Conservation (phyloP, 176 grass and related monocot species). For the Guadua angustifolia region DNA sequence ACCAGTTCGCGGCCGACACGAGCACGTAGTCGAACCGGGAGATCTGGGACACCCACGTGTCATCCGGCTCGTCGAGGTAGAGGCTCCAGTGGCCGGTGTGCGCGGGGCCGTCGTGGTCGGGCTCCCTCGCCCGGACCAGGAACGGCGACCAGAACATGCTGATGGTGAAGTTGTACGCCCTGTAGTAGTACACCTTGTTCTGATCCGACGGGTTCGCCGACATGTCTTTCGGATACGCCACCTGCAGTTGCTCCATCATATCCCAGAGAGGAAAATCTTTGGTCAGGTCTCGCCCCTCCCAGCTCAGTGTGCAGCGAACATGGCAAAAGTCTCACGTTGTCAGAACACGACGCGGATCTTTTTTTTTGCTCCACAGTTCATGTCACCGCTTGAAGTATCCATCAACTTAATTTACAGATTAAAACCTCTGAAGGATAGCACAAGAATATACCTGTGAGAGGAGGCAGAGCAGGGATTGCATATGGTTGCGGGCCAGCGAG, state of each 20-base stretch:
- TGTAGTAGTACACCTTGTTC: slow-evolving; percentile 65
- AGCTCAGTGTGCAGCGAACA: neutral
- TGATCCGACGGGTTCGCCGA: slow-evolving; percentile 50
- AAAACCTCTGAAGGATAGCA: neutral
- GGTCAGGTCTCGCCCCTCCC: neutral
- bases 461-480: slow-evolving; percentile 67
- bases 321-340: neutral
- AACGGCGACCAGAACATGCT: slow-evolving; percentile 89
- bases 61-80: slow-evolving; percentile 75
- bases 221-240: slow-evolving; percentile 52
- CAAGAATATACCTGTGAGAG: slow-evolving; percentile 47
- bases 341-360: neutral
- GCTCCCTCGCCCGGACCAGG: slow-evolving; percentile 57
- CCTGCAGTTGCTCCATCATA: slow-evolving; percentile 35
- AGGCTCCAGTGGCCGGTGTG: slow-evolving; percentile 70
- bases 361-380: neutral
- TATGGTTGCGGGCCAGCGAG: slow-evolving; percentile 61
- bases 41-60: slow-evolving; percentile 63
- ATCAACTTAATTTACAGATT: neutral
- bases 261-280: neutral
- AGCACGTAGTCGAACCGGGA: slow-evolving; percentile 72
- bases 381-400: neutral
- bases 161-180: slow-evolving; percentile 71
- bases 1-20: slow-evolving; percentile 81
- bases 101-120: slow-evolving; percentile 51